These are phyloP conservation scores for Phytophthora ramorum DNA, from an alignment of 352 stramenopile species.

Conservation along the genomic window DNA sequence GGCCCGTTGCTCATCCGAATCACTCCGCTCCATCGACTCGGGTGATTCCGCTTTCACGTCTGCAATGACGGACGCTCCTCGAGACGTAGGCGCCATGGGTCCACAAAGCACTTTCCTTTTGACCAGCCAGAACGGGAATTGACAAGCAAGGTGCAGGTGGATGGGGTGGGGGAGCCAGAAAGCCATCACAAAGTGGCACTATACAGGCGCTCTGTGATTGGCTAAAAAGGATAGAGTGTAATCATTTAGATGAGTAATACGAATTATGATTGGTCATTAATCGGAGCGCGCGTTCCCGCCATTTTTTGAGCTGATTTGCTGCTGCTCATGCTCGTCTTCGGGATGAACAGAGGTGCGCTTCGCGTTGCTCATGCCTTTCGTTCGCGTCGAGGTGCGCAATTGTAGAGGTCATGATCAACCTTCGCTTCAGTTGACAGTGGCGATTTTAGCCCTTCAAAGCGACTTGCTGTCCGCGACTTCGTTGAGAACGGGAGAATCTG, in stretches of 20 bases:
- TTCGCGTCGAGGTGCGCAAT: not conserved
- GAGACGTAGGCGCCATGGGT: constrained; percentile 2
- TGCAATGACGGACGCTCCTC: not conserved
- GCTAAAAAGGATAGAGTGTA: not conserved
- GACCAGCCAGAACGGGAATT: constrained; percentile 15
- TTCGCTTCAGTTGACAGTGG: no score
- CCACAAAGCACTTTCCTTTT: constrained; percentile 2
- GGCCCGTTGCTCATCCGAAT: constrained; percentile 2
- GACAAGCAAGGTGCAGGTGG: constrained; percentile 13
- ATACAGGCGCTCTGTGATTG: constrained; percentile 1
- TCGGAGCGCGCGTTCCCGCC: constrained; percentile 2
- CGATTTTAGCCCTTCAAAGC: no score
- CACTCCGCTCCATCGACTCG: not conserved
- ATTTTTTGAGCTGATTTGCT: constrained; percentile 5
- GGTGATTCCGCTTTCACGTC: not conserved
- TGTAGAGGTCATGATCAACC: not conserved
- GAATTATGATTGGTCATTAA: not conserved
- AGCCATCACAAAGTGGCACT: constrained; percentile 6
- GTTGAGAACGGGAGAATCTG: constrained; percentile 1
- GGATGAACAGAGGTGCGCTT: not conserved
- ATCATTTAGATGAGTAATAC: constrained; percentile 8
- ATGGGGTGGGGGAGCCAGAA: not conserved
- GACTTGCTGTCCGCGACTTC: not conserved
- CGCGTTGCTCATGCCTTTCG: not conserved
- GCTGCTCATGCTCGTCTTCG: no score